Conservation (phyloP, 345 rosid genomes). For the Eucalyptus pauciflora region DNA sequence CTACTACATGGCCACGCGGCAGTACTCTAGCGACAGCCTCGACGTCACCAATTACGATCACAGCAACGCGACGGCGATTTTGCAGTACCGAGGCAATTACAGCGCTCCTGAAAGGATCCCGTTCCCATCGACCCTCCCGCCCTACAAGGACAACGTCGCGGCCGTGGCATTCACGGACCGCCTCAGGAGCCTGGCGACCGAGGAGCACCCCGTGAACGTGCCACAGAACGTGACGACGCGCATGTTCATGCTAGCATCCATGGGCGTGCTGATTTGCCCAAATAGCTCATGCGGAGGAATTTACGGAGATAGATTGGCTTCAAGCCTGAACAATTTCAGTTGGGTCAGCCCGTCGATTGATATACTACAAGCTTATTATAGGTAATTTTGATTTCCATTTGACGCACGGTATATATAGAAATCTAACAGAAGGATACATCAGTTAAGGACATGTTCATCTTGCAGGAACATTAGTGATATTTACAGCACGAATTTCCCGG, state of each 20-base stretch:
- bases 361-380: slow-evolving; percentile 3
- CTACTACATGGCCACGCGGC: background rate
- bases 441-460: background rate
- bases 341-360: background rate
- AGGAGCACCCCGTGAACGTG: background rate
- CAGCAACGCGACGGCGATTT: background rate
- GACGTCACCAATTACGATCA: background rate
- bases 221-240: background rate
- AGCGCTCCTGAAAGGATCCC: background rate
- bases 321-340: slow-evolving; percentile 2
- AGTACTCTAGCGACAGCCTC: background rate
- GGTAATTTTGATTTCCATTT: background rate
- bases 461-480: background rate
- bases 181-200: background rate
- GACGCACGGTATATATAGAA: background rate
- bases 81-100: slow-evolving; percentile 1
- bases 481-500: background rate
- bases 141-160: background rate
- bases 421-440: background rate
- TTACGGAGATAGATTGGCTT: background rate
- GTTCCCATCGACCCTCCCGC: background rate
- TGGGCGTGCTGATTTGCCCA: background rate
- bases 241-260: background rate
- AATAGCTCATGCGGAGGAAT: background rate
- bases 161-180: background rate